phyloP scores from a whole-genome alignment of 2,329 filamentous ascomycete genomes.

The Aspergillus novoparasiticus region DNA sequence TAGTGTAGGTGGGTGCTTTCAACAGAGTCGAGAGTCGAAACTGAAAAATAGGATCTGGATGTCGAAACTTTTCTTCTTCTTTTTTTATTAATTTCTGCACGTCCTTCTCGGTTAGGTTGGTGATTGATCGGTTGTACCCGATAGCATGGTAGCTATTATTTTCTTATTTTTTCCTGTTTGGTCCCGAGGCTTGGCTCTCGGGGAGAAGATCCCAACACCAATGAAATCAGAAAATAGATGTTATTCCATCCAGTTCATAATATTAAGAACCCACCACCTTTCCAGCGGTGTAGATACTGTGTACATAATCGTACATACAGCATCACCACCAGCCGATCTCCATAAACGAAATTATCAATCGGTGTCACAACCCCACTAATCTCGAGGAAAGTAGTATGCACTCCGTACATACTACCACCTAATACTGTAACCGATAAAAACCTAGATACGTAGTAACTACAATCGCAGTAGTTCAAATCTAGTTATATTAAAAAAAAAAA shows the following conservation, averaged over 20 bases:
- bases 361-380: not conserved
- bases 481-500: not conserved
- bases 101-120: conserved; percentile 4
- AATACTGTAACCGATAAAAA: not conserved
- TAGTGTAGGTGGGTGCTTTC: not conserved
- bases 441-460: not conserved
- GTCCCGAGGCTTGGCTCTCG: not conserved
- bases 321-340: not conserved
- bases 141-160: conserved; percentile 9
- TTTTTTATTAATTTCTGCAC: not conserved
- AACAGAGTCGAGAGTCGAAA: not conserved
- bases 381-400: not conserved
- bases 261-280: no score
- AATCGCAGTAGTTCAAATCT: not conserved
- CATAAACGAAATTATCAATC: not conserved
- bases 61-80: not conserved
- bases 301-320: not conserved
- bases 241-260: no score
- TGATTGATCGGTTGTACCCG: conserved; percentile 15
- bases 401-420: no score
- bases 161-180: not conserved
- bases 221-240: not conserved
- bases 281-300: not conserved
- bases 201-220: not conserved
- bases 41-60: not conserved